Conservation (phyloP, 2,329 filamentous ascomycete genomes). For the Sclerotinia spermophila region DNA sequence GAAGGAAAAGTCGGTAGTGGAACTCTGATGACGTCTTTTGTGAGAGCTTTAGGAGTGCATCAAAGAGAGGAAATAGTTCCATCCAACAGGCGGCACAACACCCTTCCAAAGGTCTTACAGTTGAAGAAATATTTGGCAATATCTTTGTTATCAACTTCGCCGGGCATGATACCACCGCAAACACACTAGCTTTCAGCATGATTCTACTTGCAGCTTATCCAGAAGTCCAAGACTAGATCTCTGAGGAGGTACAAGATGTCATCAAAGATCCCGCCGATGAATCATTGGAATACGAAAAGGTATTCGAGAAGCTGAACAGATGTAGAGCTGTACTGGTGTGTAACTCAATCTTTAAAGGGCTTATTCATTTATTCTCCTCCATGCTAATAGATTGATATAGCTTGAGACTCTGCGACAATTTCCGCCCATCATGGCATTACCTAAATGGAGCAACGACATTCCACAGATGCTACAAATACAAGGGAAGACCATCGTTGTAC, state of each 20-base stretch:
- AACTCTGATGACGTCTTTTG: conserved; percentile 4
- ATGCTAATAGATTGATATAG: background rate
- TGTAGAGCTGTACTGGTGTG: background rate
- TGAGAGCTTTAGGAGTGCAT: background rate
- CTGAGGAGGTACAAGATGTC: background rate
- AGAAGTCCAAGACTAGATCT: conserved; percentile 20
- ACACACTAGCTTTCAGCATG: conserved; percentile 22
- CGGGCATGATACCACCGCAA: conserved; percentile 28
- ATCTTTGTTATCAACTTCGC: conserved; percentile 23
- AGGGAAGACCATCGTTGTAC: background rate
- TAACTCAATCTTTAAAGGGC: background rate
- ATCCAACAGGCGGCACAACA: background rate
- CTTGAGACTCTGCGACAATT: background rate
- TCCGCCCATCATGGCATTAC: background rate
- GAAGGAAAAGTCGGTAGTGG: background rate
- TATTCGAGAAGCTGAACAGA: background rate
- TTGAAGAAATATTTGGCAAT: background rate
- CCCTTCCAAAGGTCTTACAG: background rate
- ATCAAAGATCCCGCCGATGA: background rate
- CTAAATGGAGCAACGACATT: background rate
- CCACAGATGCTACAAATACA: background rate
- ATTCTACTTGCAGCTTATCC: conserved; percentile 25
- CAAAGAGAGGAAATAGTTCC: background rate
- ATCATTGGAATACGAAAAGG: background rate
- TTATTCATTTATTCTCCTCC: background rate